Conservation (phyloP, 306 rosid genomes). For the Sindora glabra region DNA sequence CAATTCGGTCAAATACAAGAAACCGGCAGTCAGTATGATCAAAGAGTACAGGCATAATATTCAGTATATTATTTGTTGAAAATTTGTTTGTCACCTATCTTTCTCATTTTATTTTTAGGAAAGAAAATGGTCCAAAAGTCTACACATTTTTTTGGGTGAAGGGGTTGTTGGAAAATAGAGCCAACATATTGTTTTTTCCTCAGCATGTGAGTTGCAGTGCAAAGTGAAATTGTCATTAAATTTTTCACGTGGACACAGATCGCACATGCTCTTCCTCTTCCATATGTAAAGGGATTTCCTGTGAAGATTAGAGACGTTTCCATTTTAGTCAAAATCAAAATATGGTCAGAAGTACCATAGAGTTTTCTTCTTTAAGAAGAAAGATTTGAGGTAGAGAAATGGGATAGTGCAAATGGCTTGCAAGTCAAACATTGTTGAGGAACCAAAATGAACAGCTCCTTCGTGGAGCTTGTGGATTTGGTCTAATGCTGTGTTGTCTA, state of each 20-base stretch:
- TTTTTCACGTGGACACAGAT: constrained; percentile 31
- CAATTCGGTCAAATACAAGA: constrained; percentile 69
- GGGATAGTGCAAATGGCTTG: constrained; percentile 2
- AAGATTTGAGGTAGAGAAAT: constrained; percentile 6
- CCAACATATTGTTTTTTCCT: constrained; percentile 36
- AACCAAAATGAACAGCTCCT: not conserved
- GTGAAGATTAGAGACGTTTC: constrained; percentile 22
- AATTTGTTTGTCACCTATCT: constrained; percentile 28
- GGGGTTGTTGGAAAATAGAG: constrained; percentile 19
- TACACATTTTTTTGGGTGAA: constrained; percentile 17
- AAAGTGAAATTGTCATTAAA: constrained; percentile 25
- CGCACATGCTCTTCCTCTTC: constrained; percentile 24
- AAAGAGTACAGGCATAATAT: constrained; percentile 9
- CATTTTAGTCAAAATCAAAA: constrained; percentile 15
- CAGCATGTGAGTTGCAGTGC: constrained; percentile 33
- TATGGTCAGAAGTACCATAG: not conserved
- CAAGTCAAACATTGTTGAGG: not conserved
- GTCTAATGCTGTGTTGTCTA: not conserved
- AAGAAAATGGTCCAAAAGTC: constrained; percentile 25
- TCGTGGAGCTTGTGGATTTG: not conserved
- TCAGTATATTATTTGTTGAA: constrained; percentile 17
- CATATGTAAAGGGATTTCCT: constrained; percentile 28
- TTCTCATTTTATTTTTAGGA: constrained; percentile 10
- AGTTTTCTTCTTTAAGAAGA: not conserved
- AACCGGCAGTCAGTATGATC: constrained; percentile 33